These are phyloP conservation scores for Graphilbum ipis-grandicollis DNA, from an alignment of 2,329 filamentous ascomycete species.

Conservation along the genomic window DNA sequence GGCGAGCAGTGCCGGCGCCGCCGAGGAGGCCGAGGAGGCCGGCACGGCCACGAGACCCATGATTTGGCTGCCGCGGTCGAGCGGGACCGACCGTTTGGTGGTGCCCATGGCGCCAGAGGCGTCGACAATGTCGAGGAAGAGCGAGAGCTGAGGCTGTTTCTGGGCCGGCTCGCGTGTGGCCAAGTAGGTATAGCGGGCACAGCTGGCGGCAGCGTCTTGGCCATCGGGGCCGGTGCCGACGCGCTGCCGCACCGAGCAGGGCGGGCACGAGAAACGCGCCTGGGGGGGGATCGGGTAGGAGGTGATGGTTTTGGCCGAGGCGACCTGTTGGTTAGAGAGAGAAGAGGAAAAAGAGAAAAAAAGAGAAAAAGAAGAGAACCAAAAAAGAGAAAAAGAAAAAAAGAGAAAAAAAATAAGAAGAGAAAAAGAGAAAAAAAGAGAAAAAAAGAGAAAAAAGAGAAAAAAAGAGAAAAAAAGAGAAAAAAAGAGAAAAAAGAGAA, in stretches of 20 bases:
- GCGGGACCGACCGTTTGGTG: slow-evolving; percentile 21
- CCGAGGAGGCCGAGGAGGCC: background rate
- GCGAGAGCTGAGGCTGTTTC: slow-evolving; percentile 36
- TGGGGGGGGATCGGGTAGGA: slow-evolving; percentile 51
- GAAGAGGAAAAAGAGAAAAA: background rate
- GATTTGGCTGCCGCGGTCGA: slow-evolving; percentile 16
- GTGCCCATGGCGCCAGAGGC: slow-evolving; percentile 33
- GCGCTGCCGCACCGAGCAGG: slow-evolving; percentile 38
- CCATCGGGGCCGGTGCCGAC: slow-evolving; percentile 26
- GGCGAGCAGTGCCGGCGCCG: slow-evolving; percentile 27
- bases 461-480: slow-evolving; percentile 2
- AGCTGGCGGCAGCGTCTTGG: slow-evolving; percentile 5
- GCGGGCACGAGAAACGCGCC: slow-evolving; percentile 43
- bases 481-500: slow-evolving; percentile 4
- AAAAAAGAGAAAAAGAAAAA: no score
- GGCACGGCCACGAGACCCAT: background rate
- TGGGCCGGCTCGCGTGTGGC: slow-evolving; percentile 31
- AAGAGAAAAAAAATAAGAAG: slow-evolving; percentile 6
- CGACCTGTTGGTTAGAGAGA: slow-evolving; percentile 24
- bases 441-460: slow-evolving; percentile 1
- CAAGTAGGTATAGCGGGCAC: slow-evolving; percentile 43
- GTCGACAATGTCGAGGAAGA: slow-evolving; percentile 40
- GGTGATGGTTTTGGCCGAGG: slow-evolving; percentile 42
- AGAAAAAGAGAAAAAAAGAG: background rate
- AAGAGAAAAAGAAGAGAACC: no score